Percentiles rank a stretch among this genome's conserved stretches.
Evolutionary conservation across 140 eudicot species (phyloP).

Genomic region (Senecio squalidus): DNA sequence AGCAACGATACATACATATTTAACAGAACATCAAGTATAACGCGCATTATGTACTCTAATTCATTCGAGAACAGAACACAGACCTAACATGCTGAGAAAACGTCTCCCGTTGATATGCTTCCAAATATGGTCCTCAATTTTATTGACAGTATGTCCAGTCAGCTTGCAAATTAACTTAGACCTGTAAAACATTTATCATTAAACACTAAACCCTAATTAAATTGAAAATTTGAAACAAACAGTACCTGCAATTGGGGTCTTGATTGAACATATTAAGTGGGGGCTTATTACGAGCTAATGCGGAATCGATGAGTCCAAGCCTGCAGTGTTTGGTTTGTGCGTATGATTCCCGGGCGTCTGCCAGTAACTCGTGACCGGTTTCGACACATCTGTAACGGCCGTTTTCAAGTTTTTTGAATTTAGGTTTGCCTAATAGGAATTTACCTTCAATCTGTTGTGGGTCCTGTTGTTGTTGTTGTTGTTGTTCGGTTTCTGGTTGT

Average conservation of each 20-base stretch:
- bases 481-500: constrained; percentile 4
- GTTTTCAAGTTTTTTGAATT: constrained; percentile 60
- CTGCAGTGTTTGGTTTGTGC: constrained; percentile 76
- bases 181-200: constrained; percentile 27
- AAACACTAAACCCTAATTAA: constrained; percentile 10
- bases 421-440: constrained; percentile 69
- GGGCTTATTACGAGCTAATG: constrained; percentile 64
- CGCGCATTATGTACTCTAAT: too few species aligned
- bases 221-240: background rate
- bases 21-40: too few species aligned
- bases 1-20: too few species aligned
- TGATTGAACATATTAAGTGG: constrained; percentile 87
- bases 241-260: constrained; percentile 79
- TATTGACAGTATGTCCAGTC: constrained; percentile 69
- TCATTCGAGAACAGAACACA: constrained; percentile 32
- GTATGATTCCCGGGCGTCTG: constrained; percentile 55
- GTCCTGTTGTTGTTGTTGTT: constrained; percentile 6
- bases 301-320: constrained; percentile 73
- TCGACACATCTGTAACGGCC: constrained; percentile 83
- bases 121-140: constrained; percentile 95
- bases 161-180: constrained; percentile 79
- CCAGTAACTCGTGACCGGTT: constrained; percentile 90
- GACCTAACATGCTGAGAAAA: constrained; percentile 83
- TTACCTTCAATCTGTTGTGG: constrained; percentile 41
- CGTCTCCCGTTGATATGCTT: constrained; percentile 91